Conservation (phyloP, 306 rosid genomes). For the Trifolium repens region DNA sequence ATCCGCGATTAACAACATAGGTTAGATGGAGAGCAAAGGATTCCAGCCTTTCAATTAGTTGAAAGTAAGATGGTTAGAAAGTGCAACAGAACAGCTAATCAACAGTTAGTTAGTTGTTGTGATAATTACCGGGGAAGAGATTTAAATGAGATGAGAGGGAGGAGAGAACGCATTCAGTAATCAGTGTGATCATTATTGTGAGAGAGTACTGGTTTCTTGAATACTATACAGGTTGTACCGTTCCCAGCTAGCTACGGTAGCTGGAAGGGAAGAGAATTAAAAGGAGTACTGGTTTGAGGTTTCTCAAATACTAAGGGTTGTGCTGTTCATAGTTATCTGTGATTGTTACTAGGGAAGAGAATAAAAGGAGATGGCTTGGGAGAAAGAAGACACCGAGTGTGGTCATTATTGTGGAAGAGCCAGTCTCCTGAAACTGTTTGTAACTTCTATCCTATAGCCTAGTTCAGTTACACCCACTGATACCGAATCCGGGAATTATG, state of each 20-base stretch:
- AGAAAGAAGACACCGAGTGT: background rate
- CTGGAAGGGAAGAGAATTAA: too few species aligned
- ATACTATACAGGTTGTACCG: background rate
- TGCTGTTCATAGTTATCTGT: background rate
- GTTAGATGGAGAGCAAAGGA: background rate
- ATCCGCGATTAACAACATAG: too few species aligned
- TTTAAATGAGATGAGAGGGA: background rate
- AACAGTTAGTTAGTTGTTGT: background rate
- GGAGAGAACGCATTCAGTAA: background rate
- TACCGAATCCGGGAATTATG: background rate
- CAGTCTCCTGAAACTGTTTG: background rate
- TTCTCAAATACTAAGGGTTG: background rate
- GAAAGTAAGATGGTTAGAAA: background rate
- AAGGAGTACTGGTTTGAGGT: background rate
- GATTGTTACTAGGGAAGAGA: background rate
- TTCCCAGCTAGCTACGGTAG: background rate
- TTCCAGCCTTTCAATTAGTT: background rate
- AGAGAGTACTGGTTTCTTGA: background rate
- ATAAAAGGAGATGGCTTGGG: background rate
- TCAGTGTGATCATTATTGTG: background rate
- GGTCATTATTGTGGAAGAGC: background rate
- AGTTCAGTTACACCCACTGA: conserved; percentile 8
- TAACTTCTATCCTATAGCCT: background rate
- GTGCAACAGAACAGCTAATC: background rate
- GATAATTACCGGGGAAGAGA: background rate